Conservation (phyloP, 176 grass and related monocot species). For the Dendrocalamus sinicus region DNA sequence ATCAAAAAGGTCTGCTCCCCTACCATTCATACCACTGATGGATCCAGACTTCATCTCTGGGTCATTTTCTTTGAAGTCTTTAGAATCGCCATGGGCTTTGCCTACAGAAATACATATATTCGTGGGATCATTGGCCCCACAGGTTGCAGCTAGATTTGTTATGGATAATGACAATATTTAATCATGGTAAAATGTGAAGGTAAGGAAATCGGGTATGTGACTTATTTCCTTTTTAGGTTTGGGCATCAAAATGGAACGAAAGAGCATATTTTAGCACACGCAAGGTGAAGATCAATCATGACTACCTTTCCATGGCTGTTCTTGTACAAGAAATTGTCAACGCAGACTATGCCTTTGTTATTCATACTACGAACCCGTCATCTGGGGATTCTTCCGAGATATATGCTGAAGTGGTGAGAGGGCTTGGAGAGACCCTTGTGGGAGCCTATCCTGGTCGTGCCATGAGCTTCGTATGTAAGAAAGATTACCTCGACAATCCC, state of each 20-base stretch:
- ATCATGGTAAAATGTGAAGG: slow-evolving; percentile 30
- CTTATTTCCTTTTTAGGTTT: slow-evolving; percentile 63
- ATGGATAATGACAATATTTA: slow-evolving; percentile 8
- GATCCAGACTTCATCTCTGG: not conserved
- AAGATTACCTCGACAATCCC: slow-evolving; percentile 70
- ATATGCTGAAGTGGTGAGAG: slow-evolving; percentile 97
- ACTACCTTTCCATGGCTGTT: slow-evolving; percentile 93
- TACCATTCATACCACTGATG: slow-evolving; percentile 28
- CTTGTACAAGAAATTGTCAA: slow-evolving; percentile 97
- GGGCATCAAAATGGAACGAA: slow-evolving; percentile 99
- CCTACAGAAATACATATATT: slow-evolving; percentile 24
- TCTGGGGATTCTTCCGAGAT: slow-evolving; percentile 91
- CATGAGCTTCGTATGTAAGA: slow-evolving; percentile 90
- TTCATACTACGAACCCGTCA: slow-evolving; percentile 94
- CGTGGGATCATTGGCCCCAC: slow-evolving; percentile 14
- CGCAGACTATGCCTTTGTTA: slow-evolving; percentile 98
- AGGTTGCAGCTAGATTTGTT: slow-evolving; percentile 14
- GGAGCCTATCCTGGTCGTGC: slow-evolving; percentile 91
- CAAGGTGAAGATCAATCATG: slow-evolving; percentile 95
- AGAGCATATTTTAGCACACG: slow-evolving; percentile 96
- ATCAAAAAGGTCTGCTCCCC: slow-evolving; percentile 75
- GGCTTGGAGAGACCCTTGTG: slow-evolving; percentile 92
- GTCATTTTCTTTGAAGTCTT: slow-evolving; percentile 9
- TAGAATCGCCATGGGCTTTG: slow-evolving; percentile 23
- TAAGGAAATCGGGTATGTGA: slow-evolving; percentile 17